These are phyloP conservation scores for Alternaria solani DNA, from an alignment of 2,329 filamentous ascomycete genomes.

Conservation along the genomic window DNA sequence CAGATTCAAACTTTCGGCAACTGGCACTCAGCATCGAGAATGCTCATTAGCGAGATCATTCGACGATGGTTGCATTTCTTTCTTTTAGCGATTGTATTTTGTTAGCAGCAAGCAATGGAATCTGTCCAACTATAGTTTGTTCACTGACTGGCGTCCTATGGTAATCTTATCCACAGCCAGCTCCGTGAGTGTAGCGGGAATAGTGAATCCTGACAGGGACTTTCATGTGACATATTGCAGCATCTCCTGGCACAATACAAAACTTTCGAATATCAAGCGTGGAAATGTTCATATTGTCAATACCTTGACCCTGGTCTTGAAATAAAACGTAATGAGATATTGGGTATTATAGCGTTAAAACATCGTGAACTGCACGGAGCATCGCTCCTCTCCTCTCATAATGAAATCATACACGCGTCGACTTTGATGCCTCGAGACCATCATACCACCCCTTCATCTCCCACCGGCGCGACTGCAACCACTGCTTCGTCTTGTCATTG, in stretches of 20 bases:
- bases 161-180: background rate
- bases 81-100: background rate
- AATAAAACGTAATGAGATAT: background rate
- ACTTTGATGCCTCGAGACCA: constrained; percentile 21
- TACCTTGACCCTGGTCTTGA: background rate
- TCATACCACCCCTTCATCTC: constrained; percentile 53
- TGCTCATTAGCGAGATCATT: background rate
- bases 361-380: background rate
- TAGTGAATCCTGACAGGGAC: background rate
- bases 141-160: background rate
- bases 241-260: background rate
- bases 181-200: background rate
- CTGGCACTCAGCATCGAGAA: background rate
- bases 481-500: constrained; percentile 43
- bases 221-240: background rate
- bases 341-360: constrained; percentile 1
- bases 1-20: background rate
- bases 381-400: background rate
- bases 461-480: constrained; percentile 46
- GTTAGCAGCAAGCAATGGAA: background rate
- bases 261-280: background rate
- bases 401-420: constrained; percentile 18
- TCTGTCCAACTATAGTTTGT: background rate
- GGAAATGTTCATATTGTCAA: background rate
- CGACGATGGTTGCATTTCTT: background rate